These are phyloP conservation scores for Globisporangium nodosum DNA, from an alignment of 352 stramenopile species.

Conservation along the genomic window DNA sequence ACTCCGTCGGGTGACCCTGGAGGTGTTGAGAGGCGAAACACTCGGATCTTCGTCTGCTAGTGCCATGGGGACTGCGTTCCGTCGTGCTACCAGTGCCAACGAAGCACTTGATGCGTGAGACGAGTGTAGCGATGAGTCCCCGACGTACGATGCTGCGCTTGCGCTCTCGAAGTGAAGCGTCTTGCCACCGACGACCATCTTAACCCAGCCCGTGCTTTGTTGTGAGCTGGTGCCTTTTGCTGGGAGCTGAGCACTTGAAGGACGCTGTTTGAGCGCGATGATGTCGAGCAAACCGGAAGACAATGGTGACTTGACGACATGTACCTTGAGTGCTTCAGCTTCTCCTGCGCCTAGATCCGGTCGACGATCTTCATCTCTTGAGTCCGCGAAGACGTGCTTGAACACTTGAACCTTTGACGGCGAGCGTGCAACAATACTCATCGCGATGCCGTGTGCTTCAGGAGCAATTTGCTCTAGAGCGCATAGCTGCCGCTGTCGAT, in stretches of 20 bases:
- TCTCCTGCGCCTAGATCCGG: background rate
- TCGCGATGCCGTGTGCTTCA: background rate
- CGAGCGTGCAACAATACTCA: background rate
- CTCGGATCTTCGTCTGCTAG: conserved; percentile 3
- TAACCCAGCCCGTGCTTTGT: conserved; percentile 24
- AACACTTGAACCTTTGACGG: background rate
- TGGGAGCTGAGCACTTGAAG: conserved; percentile 20
- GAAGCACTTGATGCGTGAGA: background rate
- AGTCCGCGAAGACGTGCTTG: background rate
- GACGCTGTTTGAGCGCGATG: conserved; percentile 10
- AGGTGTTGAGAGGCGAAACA: background rate
- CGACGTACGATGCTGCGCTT: background rate
- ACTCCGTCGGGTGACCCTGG: background rate
- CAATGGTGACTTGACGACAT: background rate
- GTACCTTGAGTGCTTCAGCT: background rate
- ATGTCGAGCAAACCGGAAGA: background rate
- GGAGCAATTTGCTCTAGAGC: background rate
- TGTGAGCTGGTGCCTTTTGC: background rate
- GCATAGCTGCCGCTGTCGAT: background rate
- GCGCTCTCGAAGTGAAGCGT: conserved; percentile 33
- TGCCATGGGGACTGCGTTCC: conserved; percentile 15
- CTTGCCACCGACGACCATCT: conserved; percentile 32
- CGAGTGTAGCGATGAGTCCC: background rate
- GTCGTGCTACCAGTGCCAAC: conserved; percentile 1
- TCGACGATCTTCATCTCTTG: background rate